Base-by-base conservation (phyloP, 2,329 filamentous ascomycete genomes). In the Drechslerella stenobrocha region DNA sequence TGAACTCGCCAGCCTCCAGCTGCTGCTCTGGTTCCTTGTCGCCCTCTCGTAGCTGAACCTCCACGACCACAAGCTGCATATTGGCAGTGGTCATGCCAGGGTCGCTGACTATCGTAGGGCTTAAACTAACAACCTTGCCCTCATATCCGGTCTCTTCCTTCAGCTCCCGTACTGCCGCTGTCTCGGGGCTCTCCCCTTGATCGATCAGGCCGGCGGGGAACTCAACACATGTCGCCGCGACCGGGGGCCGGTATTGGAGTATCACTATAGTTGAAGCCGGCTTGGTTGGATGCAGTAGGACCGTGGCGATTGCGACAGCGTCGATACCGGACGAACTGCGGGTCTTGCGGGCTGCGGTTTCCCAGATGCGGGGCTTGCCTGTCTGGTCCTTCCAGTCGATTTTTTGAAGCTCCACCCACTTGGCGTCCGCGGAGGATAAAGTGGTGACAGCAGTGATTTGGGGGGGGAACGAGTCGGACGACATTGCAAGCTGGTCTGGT, bases 61-160 rank as follows among this genome's bases (percentile, higher is more conserved):
- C 81, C 11, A 85, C 81, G 74, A 82, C 83, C 58, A 81, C 82
- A 67, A 85, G 76, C 76, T 83, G 79, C 81, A 84, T 83, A 71
- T 84, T 85, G 51, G 83, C 81, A 58, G 79, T 82, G 61, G 79
- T 83, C 78, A 85, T 77, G 22, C 83, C 83, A 1, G 83, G 83
- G 74, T 85, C 86, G 71, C 84, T 83, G 58, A 84, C 86, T 78
- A 88, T 86, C 52, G 85, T 80, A 5, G 85, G 84, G 34, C 82
- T 83, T n/a, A 81, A 83, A 74, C 83, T 80, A 1, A 78, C 66
- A 13, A 80, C 74, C 3, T 75, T 77, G 45, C 81, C 85, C 70
- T 84, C 79, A 73, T 84, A 85, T 18, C 83, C 83, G 1, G 83
- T 85, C 74, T 85, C 83, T 75, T 86, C 83, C 70, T 79, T 82